A percentile compares a stretch with the other conserved stretches of the same genome.
phyloP scores from a whole-genome alignment of 768 basidiomycete genomes.

The Chiua virens region DNA sequence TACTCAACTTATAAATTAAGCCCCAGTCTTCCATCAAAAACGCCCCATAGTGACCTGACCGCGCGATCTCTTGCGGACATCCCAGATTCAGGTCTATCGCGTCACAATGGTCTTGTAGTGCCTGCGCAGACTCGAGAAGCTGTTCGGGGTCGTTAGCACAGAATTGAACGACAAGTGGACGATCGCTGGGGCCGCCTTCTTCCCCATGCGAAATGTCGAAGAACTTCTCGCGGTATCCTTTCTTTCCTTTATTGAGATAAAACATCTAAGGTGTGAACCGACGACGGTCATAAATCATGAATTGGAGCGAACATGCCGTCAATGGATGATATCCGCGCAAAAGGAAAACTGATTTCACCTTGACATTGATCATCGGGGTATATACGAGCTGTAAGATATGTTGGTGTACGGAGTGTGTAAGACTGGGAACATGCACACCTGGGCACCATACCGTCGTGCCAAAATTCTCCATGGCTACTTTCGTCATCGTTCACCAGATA shows the following conservation, averaged over 20 bases:
- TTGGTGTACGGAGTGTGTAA: background rate
- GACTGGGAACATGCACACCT: constrained; percentile 42
- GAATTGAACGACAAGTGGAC: constrained; percentile 91
- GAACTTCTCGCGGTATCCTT: constrained; percentile 54
- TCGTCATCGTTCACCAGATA: background rate
- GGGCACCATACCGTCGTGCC: constrained; percentile 78
- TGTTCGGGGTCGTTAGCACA: constrained; percentile 86
- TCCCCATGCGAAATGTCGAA: constrained; percentile 74
- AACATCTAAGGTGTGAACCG: constrained; percentile 52
- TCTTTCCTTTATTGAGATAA: constrained; percentile 34
- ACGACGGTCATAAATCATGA: background rate
- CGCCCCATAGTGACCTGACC: constrained; percentile 80
- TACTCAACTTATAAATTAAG: constrained; percentile 76
- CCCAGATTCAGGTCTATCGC: constrained; percentile 94
- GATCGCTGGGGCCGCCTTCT: constrained; percentile 75
- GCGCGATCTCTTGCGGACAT: constrained; percentile 95
- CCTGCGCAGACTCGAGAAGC: constrained; percentile 73
- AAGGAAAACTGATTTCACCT: constrained; percentile 40
- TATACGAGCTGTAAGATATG: constrained; percentile 64
- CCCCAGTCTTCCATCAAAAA: constrained; percentile 97
- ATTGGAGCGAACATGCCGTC: background rate
- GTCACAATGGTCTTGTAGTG: constrained; percentile 80
- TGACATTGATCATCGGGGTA: constrained; percentile 98
- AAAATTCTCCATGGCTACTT: constrained; percentile 86
- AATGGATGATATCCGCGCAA: background rate